Base-by-base conservation (phyloP, 257 asterid genomes). In the Forsythia viridissima region DNA sequence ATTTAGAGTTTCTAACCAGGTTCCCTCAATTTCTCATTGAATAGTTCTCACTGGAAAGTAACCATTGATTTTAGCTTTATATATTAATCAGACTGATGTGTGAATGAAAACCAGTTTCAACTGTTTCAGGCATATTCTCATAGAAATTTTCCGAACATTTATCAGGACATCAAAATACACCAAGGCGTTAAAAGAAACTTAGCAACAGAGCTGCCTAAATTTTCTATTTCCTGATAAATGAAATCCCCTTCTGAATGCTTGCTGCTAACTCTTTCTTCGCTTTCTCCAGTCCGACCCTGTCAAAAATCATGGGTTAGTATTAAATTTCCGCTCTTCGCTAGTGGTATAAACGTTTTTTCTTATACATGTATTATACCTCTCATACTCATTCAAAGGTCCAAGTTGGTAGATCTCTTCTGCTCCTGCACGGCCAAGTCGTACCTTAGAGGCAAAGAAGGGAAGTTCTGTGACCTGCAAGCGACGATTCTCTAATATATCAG, bases 391-490 rank as follows among this genome's bases (percentile, higher is more conserved):
- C 84, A 93, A 37, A 43, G 86, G 97, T 76, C 98, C 96, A 6
- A 93, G 88, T 74, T 93, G 98, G 87, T 75, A 87, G 79, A 93
- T 90, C 87, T 93, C 96, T 80, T 91, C 98, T 30, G 97, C 94
- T 80, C 98, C 98, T 76, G 77, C 86, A 39, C 97, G 96, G 20
- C 98, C 96, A 15, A 93, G 91, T 38, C 90, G 74, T 5, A 91
- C 94, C 82, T 90, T 93, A 2, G 92, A 76, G 38, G 98, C 98
- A 73, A 93, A 90, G 84, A 85, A 91, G 8, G 97, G 97, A 79
- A 93, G 97, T 68, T 93, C 94, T 7, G 96, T 93, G 63, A 91
- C 98, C 98, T 93, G 89, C 69, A 76, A 34, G 52, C 38, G 40
- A 77, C 51, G 30, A 46, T 34, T 79, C 67, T 34, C 40, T 5